Conservation (phyloP, 2,329 filamentous ascomycete genomes). For the Tothia fuscella region DNA sequence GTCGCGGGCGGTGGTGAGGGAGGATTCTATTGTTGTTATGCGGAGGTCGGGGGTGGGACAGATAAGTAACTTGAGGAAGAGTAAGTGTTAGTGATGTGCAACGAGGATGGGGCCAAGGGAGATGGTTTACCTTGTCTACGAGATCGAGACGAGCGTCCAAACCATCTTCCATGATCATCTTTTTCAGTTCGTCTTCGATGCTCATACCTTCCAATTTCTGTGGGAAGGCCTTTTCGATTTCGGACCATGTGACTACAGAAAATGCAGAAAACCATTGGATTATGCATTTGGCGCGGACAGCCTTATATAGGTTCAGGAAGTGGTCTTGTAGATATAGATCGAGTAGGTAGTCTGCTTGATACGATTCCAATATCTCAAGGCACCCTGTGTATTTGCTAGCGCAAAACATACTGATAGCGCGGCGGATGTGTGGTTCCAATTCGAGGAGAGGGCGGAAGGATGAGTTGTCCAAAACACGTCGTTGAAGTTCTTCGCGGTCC, state of each 20-base stretch:
- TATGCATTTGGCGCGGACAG: slow-evolving; percentile 82
- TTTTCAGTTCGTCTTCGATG: slow-evolving; percentile 62
- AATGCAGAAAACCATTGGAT: slow-evolving; percentile 88
- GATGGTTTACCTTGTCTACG: slow-evolving; percentile 51
- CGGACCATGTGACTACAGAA: slow-evolving; percentile 70
- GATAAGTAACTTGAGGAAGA: slow-evolving; percentile 49
- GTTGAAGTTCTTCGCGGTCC: slow-evolving; percentile 64
- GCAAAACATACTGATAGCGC: slow-evolving; percentile 80
- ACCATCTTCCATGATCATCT: slow-evolving; percentile 61
- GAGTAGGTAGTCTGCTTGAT: slow-evolving; percentile 76
- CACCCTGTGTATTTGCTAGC: slow-evolving; percentile 82
- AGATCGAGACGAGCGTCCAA: slow-evolving; percentile 75
- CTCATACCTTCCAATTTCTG: slow-evolving; percentile 22
- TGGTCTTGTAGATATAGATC: slow-evolving; percentile 76
- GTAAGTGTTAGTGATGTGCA: neutral
- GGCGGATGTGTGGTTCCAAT: slow-evolving; percentile 84
- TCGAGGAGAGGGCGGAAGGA: slow-evolving; percentile 81
- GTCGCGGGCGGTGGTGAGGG: slow-evolving; percentile 48
- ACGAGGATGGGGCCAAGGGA: neutral
- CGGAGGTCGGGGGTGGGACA: slow-evolving; percentile 57
- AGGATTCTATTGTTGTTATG: slow-evolving; percentile 55
- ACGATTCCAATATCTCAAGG: slow-evolving; percentile 68
- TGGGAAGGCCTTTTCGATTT: slow-evolving; percentile 66
- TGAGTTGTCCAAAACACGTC: slow-evolving; percentile 69
- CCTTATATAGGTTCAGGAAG: slow-evolving; percentile 55